A percentile compares a stretch with the other conserved stretches of the same genome.
Evolutionary conservation across 257 asterid species (phyloP).

Genomic region (Gardenia jasminoides): DNA sequence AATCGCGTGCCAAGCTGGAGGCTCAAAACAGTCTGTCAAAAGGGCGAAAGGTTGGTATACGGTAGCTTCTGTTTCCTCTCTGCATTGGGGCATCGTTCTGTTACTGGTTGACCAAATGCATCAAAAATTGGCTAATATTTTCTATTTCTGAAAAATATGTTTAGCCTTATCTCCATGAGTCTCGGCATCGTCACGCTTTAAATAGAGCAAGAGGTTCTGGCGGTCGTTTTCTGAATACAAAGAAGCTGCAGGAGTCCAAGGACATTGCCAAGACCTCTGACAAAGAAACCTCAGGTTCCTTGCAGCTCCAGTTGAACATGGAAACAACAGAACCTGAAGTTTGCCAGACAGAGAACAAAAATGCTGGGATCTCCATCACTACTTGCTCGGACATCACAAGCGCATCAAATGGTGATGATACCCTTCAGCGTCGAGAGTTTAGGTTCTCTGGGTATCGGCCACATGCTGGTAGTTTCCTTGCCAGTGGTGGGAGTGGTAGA

Average conservation of each 20-base stretch:
- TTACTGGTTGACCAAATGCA: not conserved
- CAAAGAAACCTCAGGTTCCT: conserved; percentile 3
- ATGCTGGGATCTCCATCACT: conserved; percentile 17
- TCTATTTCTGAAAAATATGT: not conserved
- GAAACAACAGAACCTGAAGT: conserved; percentile 3
- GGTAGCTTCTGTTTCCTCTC: not conserved
- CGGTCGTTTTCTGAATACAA: conserved; percentile 32
- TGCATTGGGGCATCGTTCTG: not conserved
- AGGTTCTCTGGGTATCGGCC: conserved; percentile 16
- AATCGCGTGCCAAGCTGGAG: conserved; percentile 30
- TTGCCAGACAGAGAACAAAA: not conserved
- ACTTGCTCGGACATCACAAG: conserved; percentile 13
- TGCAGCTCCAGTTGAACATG: conserved; percentile 3
- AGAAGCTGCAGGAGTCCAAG: conserved; percentile 24
- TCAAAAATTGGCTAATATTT: not conserved
- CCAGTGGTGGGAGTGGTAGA: conserved; percentile 5
- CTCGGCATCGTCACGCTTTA: conserved; percentile 35
- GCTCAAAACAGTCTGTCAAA: conserved; percentile 28
- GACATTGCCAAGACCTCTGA: not conserved
- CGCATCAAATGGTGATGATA: not conserved
- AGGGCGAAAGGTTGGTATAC: conserved; percentile 24
- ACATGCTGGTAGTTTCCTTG: not conserved
- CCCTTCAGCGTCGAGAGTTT: conserved; percentile 13
- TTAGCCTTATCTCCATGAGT: conserved; percentile 43
- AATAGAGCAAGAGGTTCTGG: conserved; percentile 35